A percentile compares a stretch with the other conserved stretches of the same genome.
These are phyloP conservation scores for Agrocybe chaxingu DNA, from an alignment of 768 basidiomycete species.

Conservation along the genomic window DNA sequence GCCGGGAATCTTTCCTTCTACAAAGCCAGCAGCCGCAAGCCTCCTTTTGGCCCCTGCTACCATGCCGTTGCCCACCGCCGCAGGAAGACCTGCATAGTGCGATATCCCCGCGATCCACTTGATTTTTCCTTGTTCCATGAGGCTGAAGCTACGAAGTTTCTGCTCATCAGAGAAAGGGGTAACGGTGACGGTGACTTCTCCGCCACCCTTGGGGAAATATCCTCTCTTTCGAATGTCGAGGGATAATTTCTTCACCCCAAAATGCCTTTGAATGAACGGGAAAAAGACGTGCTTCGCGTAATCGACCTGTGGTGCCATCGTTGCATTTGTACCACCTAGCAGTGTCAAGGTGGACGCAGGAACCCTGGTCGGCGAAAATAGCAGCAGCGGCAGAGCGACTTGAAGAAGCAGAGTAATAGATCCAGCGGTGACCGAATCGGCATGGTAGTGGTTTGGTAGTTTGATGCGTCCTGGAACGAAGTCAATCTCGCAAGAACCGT, in stretches of 20 bases:
- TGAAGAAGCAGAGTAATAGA: conserved; percentile 72
- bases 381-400: conserved; percentile 63
- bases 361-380: conserved; percentile 42
- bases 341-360: conserved; percentile 48
- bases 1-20: neutral
- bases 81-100: conserved; percentile 67
- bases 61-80: conserved; percentile 52
- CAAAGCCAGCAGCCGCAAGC: conserved; percentile 39
- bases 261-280: conserved; percentile 63
- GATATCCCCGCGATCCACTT: conserved; percentile 51
- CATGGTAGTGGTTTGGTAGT: conserved; percentile 36
- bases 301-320: conserved; percentile 71
- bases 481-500: conserved; percentile 49
- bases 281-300: conserved; percentile 64
- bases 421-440: conserved; percentile 60
- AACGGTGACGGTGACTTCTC: conserved; percentile 47
- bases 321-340: conserved; percentile 71
- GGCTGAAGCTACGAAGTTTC: conserved; percentile 35
- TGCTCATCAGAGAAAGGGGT: conserved; percentile 39
- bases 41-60: conserved; percentile 44
- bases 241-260: conserved; percentile 39
- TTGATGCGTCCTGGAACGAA: conserved; percentile 51
- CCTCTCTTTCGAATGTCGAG: conserved; percentile 57
- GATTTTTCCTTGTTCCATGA: conserved; percentile 58
- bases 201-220: conserved; percentile 74